Evolutionary conservation across 1,139 yeast species (phyloP).

Genomic region (Kodamaea sp.): DNA sequence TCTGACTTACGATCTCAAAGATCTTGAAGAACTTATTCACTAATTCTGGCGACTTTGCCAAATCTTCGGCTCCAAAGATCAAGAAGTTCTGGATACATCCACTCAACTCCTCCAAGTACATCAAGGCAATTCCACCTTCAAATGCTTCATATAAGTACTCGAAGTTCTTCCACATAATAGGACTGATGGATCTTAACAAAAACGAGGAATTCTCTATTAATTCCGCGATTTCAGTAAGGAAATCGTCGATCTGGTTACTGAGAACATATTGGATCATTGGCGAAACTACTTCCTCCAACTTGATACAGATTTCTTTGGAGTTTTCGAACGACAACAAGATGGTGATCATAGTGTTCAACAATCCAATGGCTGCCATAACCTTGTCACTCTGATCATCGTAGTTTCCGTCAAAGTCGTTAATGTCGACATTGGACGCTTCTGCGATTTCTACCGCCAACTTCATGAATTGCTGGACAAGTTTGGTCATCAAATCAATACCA

Average conservation of each 20-base stretch:
- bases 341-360: conserved; percentile 83
- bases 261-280: conserved; percentile 76
- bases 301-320: conserved; percentile 63
- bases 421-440: conserved; percentile 55
- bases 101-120: conserved; percentile 74
- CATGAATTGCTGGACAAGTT: conserved; percentile 78
- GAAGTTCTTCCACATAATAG: conserved; percentile 75
- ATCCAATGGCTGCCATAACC: conserved; percentile 84
- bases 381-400: conserved; percentile 67
- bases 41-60: conserved; percentile 34
- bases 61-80: conserved; percentile 63
- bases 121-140: conserved; percentile 53
- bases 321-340: conserved; percentile 86
- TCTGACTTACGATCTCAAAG: conserved; percentile 39
- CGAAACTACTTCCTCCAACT: conserved; percentile 69
- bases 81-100: conserved; percentile 78
- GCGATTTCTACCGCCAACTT: conserved; percentile 69
- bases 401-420: conserved; percentile 38
- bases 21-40: conserved; percentile 29
- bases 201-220: conserved; percentile 85
- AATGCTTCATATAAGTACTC: conserved; percentile 56
- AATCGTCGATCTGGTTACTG: conserved; percentile 67
- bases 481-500: conserved; percentile 82
- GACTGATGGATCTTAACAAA: conserved; percentile 68
- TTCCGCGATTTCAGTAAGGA: conserved; percentile 79